A percentile compares a stretch with the other conserved stretches of the same genome.
Evolutionary conservation across 164 flowering plant genomes (phyloP).

Genomic region (Platanus orientalis): DNA sequence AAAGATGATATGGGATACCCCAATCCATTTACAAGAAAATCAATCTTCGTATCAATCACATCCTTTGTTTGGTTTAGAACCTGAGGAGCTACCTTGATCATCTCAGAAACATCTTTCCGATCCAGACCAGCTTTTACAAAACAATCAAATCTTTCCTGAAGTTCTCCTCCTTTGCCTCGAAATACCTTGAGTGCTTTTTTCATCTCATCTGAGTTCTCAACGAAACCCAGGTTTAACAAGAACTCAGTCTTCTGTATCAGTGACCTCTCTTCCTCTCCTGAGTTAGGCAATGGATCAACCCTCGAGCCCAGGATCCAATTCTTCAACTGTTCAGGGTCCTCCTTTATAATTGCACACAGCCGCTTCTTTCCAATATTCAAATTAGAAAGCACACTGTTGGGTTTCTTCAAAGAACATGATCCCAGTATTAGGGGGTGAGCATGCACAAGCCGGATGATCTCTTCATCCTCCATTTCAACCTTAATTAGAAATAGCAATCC

Average conservation of each 20-base stretch:
- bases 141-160: slow-evolving; percentile 67
- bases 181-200: slow-evolving; percentile 42
- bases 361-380: slow-evolving; percentile 43
- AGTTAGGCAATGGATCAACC: slow-evolving; percentile 27
- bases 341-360: slow-evolving; percentile 40
- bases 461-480: slow-evolving; percentile 43
- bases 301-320: slow-evolving; percentile 41
- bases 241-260: slow-evolving; percentile 39
- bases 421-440: slow-evolving; percentile 43
- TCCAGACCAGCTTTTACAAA: slow-evolving; percentile 57
- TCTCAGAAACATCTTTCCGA: slow-evolving; percentile 35
- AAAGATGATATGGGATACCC: slow-evolving; percentile 49
- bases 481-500: slow-evolving; percentile 37
- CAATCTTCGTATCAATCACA: slow-evolving; percentile 46
- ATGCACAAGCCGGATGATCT: slow-evolving; percentile 38
- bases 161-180: slow-evolving; percentile 55
- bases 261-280: slow-evolving; percentile 21
- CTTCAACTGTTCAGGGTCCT: slow-evolving; percentile 50
- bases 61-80: slow-evolving; percentile 47
- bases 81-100: slow-evolving; percentile 53
- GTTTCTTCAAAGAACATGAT: slow-evolving; percentile 38
- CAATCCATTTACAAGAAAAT: slow-evolving; percentile 46
- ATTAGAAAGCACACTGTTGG: slow-evolving; percentile 22
- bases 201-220: slow-evolving; percentile 46
- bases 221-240: slow-evolving; percentile 50